These are phyloP conservation scores for Synura sp. DNA, from an alignment of 352 stramenopile species.

Conservation along the genomic window DNA sequence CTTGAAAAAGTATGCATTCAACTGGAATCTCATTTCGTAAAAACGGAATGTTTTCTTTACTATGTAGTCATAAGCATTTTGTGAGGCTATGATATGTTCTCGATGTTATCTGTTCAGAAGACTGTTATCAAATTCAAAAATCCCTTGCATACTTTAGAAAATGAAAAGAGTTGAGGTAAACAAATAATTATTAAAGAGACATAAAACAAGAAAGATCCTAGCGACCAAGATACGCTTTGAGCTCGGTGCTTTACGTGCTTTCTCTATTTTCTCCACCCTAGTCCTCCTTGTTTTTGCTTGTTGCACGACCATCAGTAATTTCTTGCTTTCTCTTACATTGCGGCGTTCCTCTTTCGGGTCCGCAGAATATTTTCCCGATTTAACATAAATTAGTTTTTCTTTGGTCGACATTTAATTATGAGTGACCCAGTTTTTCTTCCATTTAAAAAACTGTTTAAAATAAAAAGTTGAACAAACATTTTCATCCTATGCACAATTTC, in stretches of 20 bases:
- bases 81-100: no score
- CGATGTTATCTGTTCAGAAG: no score
- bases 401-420: constrained; percentile 40
- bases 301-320: constrained; percentile 27
- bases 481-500: constrained; percentile 27
- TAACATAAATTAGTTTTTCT: constrained; percentile 35
- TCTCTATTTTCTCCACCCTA: constrained; percentile 23
- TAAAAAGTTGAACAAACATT: constrained; percentile 15
- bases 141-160: no score
- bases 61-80: no score
- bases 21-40: no score
- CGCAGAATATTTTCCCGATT: constrained; percentile 39
- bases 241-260: constrained; percentile 23
- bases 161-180: no score
- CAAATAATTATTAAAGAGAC: no score
- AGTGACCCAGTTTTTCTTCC: constrained; percentile 19
- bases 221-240: constrained; percentile 34
- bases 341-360: constrained; percentile 32
- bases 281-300: constrained; percentile 34
- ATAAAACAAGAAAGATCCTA: constrained; percentile 39
- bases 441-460: constrained; percentile 42
- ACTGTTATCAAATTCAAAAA: no score
- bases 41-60: no score
- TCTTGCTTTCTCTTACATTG: constrained; percentile 36
- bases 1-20: no score